phyloP scores from a whole-genome alignment of 805 yeast species.

The Kodamaea kaohsiungensis region DNA sequence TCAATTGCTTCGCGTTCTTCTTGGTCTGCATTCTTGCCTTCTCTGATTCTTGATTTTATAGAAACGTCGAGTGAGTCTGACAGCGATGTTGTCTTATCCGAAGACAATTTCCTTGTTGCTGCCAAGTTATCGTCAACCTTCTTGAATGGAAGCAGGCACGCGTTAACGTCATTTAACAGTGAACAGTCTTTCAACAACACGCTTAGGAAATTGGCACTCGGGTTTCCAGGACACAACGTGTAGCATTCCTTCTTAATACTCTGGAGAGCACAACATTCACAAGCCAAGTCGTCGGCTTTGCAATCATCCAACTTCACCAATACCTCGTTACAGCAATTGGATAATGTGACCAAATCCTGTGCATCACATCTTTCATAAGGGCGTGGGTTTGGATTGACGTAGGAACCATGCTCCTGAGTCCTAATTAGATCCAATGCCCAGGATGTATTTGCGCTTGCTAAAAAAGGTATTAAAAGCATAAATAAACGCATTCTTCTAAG shows the following conservation, averaged over 20 bases:
- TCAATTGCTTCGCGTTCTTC: slow-evolving; percentile 1
- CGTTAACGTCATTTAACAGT: slow-evolving; percentile 48
- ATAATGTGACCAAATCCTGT: slow-evolving; percentile 42
- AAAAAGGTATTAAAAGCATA: not conserved
- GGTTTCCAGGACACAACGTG: slow-evolving; percentile 50
- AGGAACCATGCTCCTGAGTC: slow-evolving; percentile 36
- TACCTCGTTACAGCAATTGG: slow-evolving; percentile 49
- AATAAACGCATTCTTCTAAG: not conserved
- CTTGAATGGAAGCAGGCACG: slow-evolving; percentile 51
- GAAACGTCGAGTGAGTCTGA: slow-evolving; percentile 2
- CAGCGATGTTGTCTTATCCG: not conserved
- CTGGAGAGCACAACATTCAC: slow-evolving; percentile 59
- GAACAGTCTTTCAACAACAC: slow-evolving; percentile 49
- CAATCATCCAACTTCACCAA: slow-evolving; percentile 49
- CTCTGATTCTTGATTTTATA: slow-evolving; percentile 1
- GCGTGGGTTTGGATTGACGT: slow-evolving; percentile 49
- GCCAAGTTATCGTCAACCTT: slow-evolving; percentile 34
- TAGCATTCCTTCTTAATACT: slow-evolving; percentile 47
- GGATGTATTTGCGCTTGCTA: not conserved
- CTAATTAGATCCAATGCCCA: not conserved
- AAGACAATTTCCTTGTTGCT: not conserved
- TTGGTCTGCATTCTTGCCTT: not conserved
- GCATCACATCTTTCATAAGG: slow-evolving; percentile 43
- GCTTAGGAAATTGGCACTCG: slow-evolving; percentile 47
- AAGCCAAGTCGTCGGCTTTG: slow-evolving; percentile 53